phyloP scores from a whole-genome alignment of 805 yeast species.

The Candida hispaniensis region DNA sequence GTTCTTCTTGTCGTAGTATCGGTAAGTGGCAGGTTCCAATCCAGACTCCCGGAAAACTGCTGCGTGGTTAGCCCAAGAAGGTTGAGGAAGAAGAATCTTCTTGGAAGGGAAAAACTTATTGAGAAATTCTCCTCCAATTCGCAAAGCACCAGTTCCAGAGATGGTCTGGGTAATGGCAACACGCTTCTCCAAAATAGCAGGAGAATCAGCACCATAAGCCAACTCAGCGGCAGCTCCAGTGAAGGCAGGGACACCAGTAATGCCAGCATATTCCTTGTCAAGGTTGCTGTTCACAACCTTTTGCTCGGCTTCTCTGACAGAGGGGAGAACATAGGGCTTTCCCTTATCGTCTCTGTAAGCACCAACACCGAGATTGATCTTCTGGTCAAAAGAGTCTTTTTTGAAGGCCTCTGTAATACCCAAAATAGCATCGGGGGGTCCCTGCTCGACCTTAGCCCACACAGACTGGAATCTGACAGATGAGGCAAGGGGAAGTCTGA shows the following conservation, averaged over 20 bases:
- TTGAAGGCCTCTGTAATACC: constrained; percentile 66
- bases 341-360: constrained; percentile 86
- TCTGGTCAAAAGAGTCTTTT: constrained; percentile 41
- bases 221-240: constrained; percentile 57
- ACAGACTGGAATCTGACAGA: constrained; percentile 21
- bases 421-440: constrained; percentile 78
- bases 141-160: constrained; percentile 91
- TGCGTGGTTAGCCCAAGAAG: constrained; percentile 91
- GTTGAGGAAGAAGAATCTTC: constrained; percentile 62
- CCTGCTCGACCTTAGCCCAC: constrained; percentile 38
- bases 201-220: constrained; percentile 56
- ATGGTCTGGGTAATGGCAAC: constrained; percentile 79
- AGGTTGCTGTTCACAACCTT: constrained; percentile 38
- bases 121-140: constrained; percentile 74
- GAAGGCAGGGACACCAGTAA: constrained; percentile 65
- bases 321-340: constrained; percentile 77
- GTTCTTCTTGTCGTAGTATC: constrained; percentile 54
- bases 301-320: constrained; percentile 56
- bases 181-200: constrained; percentile 48
- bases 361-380: constrained; percentile 65
- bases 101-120: constrained; percentile 46
- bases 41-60: constrained; percentile 73
- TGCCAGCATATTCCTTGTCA: constrained; percentile 81
- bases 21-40: constrained; percentile 46
- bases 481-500: constrained; percentile 2